phyloP scores from a whole-genome alignment of 1,284 basidiomycete species.

The Ustilago esculenta region DNA sequence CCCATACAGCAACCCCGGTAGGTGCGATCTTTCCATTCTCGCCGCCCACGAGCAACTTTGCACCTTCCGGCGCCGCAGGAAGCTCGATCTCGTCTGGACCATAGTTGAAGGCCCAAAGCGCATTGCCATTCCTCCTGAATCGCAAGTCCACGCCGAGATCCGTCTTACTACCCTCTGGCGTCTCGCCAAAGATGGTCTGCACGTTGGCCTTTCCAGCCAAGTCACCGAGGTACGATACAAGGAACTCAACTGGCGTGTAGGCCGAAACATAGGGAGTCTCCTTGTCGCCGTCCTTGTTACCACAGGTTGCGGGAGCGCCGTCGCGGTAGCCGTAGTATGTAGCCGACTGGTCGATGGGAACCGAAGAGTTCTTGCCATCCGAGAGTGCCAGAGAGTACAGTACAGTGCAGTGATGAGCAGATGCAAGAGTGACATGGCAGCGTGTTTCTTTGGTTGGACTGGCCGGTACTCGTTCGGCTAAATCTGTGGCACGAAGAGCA shows the following conservation, averaged over 20 bases:
- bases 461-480: no score
- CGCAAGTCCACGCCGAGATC: slow-evolving; percentile 44
- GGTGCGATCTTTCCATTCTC: slow-evolving; percentile 25
- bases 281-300: slow-evolving; percentile 30
- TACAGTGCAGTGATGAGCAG: slow-evolving; percentile 1
- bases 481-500: no score
- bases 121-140: slow-evolving; percentile 39
- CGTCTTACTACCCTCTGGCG: slow-evolving; percentile 5
- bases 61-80: slow-evolving; percentile 26
- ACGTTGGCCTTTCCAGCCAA: slow-evolving; percentile 23
- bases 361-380: slow-evolving; percentile 32
- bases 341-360: slow-evolving; percentile 18
- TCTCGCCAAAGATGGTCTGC: slow-evolving; percentile 27
- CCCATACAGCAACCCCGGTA: slow-evolving; percentile 38
- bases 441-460: neutral
- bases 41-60: slow-evolving; percentile 29
- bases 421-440: slow-evolving; percentile 1
- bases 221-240: slow-evolving; percentile 39
- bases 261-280: slow-evolving; percentile 47
- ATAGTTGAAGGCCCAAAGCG: slow-evolving; percentile 53
- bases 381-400: no score
- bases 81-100: slow-evolving; percentile 34
- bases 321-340: slow-evolving; percentile 44
- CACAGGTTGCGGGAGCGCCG: slow-evolving; percentile 40
- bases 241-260: slow-evolving; percentile 40